Base-by-base conservation (phyloP, 2,329 filamentous ascomycete genomes). In the Lachnellula hyalina region DNA sequence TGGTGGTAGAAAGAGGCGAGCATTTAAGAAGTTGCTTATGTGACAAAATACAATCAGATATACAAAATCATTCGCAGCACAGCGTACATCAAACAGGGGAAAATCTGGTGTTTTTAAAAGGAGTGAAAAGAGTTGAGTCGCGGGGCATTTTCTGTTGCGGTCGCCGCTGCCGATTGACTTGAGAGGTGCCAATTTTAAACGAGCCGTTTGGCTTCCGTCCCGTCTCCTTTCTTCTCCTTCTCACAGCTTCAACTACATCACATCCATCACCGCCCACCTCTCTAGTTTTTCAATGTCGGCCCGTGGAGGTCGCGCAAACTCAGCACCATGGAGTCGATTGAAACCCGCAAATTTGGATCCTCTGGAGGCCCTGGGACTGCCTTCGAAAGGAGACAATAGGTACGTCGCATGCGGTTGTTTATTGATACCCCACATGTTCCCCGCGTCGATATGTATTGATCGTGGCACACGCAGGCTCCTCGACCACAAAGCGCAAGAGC, bases 301-400 rank as follows among this genome's bases (percentile, higher is more conserved):
- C 45, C 67, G 65, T 32, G 64, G 65, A 45, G 62, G 60, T 61
- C 71, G 74, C 56, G 66, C 71, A 40, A 65, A 70, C 41, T 81
- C 83, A 47, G 78, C 79, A 49, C 77, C 82, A 62, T 89, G 86
- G 84, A 82, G 81, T 56, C 79, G 88, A 60, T 75, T 95, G 60
- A 91, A 87, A 70, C 86, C 89, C 12, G 80, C 86, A 57, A 82
- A 86, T 45, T 75, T 84, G 54, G 91, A 96, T 70, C 83, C 89
- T 14, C 76, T 97, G 28, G 89, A 95, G 63, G 81, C 78, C 57
- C 87, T 95, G 62, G 92, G 93, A 1, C 79, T 96, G 61, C 90
- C 90, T 4, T 96, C 91, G 2, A 96, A 96, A 68, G 93, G 93
- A 51, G 93, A 97, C 71, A 88, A 80, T 47, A 86, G 88, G 91